Conservation (phyloP, 306 rosid species). For the Canavalia ensiformis region DNA sequence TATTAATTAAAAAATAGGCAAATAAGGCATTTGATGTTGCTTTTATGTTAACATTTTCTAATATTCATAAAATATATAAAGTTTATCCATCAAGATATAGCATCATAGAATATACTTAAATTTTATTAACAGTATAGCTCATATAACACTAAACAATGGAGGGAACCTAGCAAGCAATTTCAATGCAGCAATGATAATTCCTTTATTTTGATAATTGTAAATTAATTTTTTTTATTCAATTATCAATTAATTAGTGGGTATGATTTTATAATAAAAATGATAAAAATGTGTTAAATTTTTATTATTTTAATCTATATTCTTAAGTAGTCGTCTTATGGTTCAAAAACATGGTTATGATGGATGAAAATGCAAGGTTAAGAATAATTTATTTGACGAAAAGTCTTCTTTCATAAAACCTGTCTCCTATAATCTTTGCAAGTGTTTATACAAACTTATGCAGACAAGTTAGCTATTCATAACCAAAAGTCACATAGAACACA, state of each 20-base stretch:
- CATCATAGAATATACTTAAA: neutral
- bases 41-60: conserved; percentile 55
- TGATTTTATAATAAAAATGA: conserved; percentile 51
- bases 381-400: conserved; percentile 79
- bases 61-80: conserved; percentile 55
- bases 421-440: conserved; percentile 87
- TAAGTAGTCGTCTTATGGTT: conserved; percentile 50
- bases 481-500: neutral
- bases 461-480: neutral
- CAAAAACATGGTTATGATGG: conserved; percentile 74
- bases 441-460: conserved; percentile 59
- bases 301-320: conserved; percentile 57
- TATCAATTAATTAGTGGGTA: conserved; percentile 36
- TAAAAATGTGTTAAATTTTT: conserved; percentile 32
- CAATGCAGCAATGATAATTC: conserved; percentile 56
- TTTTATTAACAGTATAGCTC: conserved; percentile 37
- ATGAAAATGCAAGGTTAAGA: conserved; percentile 96
- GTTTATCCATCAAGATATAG: conserved; percentile 42
- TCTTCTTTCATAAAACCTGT: conserved; percentile 72
- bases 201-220: conserved; percentile 45
- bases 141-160: conserved; percentile 50
- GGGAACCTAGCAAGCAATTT: conserved; percentile 54
- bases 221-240: conserved; percentile 27
- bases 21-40: conserved; percentile 53
- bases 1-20: too few species aligned